Evolutionary conservation across 768 basidiomycete species (phyloP).

Genomic region (Hygrophorus russula): DNA sequence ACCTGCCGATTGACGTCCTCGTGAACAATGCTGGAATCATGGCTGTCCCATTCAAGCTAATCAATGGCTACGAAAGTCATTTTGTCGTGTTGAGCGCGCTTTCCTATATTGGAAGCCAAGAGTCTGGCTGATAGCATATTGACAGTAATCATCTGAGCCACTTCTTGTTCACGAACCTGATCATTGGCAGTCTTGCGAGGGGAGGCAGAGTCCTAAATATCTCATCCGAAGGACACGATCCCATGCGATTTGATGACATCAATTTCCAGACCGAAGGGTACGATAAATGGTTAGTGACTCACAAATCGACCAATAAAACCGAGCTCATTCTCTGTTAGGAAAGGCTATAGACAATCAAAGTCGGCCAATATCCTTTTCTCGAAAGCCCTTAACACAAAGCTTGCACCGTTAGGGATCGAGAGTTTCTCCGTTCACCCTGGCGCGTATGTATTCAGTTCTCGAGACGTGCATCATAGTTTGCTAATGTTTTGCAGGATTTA

Average conservation of each 20-base stretch:
- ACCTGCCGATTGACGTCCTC: conserved; percentile 11
- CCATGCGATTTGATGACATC: conserved; percentile 6
- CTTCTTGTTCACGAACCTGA: conserved; percentile 13
- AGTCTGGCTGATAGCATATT: too few relatives aligned
- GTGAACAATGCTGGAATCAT: conserved; percentile 16
- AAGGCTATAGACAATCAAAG: conserved; percentile 6
- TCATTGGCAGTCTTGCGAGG: conserved; percentile 4
- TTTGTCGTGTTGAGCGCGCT: conserved; percentile 6
- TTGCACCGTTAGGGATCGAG: too few relatives aligned
- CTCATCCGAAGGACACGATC: conserved; percentile 3
- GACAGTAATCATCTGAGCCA: conserved; percentile 13
- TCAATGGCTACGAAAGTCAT: conserved; percentile 14
- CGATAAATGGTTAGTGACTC: background rate
- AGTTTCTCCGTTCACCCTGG: too few relatives aligned
- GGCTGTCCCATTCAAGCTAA: conserved; percentile 13
- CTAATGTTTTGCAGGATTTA: too few relatives aligned
- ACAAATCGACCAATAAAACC: background rate
- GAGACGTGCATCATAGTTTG: too few relatives aligned
- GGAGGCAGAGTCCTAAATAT: conserved; percentile 4
- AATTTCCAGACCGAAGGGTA: background rate
- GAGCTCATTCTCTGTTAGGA: conserved; percentile 5
- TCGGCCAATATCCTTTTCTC: conserved; percentile 3
- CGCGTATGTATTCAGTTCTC: too few relatives aligned
- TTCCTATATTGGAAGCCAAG: too few relatives aligned
- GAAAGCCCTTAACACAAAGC: too few relatives aligned